Evolutionary conservation across 2,329 filamentous ascomycete genomes (phyloP), one percentile per base, ranked within the genome.

Genomic region (Talaromyces piceae): DNA sequence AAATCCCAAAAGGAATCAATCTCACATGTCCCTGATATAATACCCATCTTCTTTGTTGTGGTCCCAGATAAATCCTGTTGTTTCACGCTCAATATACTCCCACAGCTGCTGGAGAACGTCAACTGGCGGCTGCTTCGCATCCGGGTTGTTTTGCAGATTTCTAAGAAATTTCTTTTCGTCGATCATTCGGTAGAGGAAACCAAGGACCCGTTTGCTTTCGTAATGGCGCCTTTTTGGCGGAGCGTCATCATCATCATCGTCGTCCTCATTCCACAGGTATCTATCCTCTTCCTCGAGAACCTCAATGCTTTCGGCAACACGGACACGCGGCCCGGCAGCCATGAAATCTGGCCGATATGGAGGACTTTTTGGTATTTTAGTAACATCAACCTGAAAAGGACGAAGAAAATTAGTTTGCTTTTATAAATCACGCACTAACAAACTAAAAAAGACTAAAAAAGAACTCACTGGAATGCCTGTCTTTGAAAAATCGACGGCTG

Each of bases 401-500:
- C n/a, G 30, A 5, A 30, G n/a, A 5, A 31, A 25, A 25, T 43
- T 26, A 43, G 39, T n/a, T n/a, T n/a, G n/a, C n/a, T n/a, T n/a
- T n/a, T n/a, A n/a, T n/a, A n/a, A n/a, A 26, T 20, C 11, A 43
- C 23, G 18, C 20, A 13, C 20, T 31, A 25, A 30, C 16, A 2
- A 37, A 31, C 27, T 44, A 9, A 18, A 4, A 20, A 37, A 20
- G 23, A 1, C 27, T 22, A 47, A 20, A 6, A 45, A 20, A 22
- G 47, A 77, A 50, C 43, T 22, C 47, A 77, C 74, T 5, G 74
- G 68, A 26, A 84, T 80, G 0, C 88, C 87, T 0, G 84, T 87
- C 66, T 89, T 88, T 3, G 84, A 87, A 58, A 86, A 89, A 63
- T 89, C 86, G 0, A 89, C 86, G 0, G 84, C 86, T 0, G 77